Base-by-base conservation (phyloP, 768 basidiomycete species). In the Lactarius quietus region DNA sequence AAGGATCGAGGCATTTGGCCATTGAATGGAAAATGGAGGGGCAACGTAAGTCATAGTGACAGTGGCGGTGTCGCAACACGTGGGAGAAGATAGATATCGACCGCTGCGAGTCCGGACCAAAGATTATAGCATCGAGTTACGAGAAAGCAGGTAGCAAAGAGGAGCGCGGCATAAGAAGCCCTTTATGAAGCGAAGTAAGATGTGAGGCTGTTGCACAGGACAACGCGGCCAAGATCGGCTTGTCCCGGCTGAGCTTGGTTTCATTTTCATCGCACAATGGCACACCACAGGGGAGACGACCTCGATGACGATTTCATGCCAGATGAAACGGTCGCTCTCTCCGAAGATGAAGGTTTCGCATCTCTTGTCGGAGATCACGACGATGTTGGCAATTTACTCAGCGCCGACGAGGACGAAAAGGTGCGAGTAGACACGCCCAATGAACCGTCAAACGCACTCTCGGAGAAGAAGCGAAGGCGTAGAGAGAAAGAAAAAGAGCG, bases 221-320 rank as follows among this genome's bases (percentile, higher is more conserved):
- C 41, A 20, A 20, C 20, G 43, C n/a, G 6, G 18, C 20, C 3
- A 9, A n/a, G 43, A 45, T 52, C 58, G 54, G 60, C 57, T 20
- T 35, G 45, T 51, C 28, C 54, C 61, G 63, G 45, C 29, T 52
- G 12, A 26, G 8, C 26, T 29, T 51, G 52, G 45, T 39, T 60
- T 57, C 45, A 54, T 23, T 58, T 64, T n/a, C n/a, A 59, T 48
- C 23, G 12, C 48, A 73, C 74, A 69, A 75, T 72, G 71, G 71
- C 64, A 53, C 75, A 78, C 75, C 80, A 74, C 61, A 72, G 79
- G 66, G 87, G 88, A 51, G 90, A 95, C 79, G 92, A 92, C 79
- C 81, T 95, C 23, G 90, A 90, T 56, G 93, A 94, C 74, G 89
- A 93, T 68, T 92, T 89, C 72, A 78, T 89, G 58, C 82, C 82